phyloP scores from a whole-genome alignment of 1,139 yeast genomes.

The Yamadazyma oceani region DNA sequence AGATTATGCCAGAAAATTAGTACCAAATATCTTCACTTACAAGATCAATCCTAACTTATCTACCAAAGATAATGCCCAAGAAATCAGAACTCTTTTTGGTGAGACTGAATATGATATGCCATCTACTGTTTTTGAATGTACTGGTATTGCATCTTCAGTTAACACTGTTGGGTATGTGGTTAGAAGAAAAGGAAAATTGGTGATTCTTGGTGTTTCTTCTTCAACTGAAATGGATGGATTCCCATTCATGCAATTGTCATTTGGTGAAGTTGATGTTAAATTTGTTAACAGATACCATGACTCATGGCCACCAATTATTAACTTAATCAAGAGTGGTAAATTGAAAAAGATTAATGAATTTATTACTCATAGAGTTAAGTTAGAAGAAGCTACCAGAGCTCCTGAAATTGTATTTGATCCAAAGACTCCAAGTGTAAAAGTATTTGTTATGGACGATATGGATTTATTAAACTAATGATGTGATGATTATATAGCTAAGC shows the following conservation, averaged over 20 bases:
- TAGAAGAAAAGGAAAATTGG: conserved; percentile 23
- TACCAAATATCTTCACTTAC: conserved; percentile 57
- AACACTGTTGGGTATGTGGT: conserved; percentile 60
- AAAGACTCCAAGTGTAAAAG: conserved; percentile 19
- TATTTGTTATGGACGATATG: conserved; percentile 19
- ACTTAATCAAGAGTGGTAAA: conserved; percentile 38
- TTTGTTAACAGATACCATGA: conserved; percentile 59
- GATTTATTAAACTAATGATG: conserved; percentile 13
- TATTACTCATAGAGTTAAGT: conserved; percentile 74
- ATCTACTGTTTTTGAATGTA: conserved; percentile 48
- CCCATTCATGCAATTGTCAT: conserved; percentile 65
- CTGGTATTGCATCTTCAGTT: conserved; percentile 48
- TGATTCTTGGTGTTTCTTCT: conserved; percentile 45
- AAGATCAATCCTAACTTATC: conserved; percentile 27
- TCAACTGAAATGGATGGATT: conserved; percentile 71
- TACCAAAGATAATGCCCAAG: conserved; percentile 40
- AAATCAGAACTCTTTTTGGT: conserved; percentile 36
- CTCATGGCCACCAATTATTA: conserved; percentile 50
- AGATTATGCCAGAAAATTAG: conserved; percentile 55
- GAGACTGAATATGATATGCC: conserved; percentile 42
- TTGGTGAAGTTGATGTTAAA: conserved; percentile 69
- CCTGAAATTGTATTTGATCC: conserved; percentile 47
- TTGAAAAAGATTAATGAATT: conserved; percentile 31
- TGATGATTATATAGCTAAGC: conserved; percentile 1
- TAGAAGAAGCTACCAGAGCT: conserved; percentile 76